A percentile compares a stretch with the other conserved stretches of the same genome.
These are phyloP conservation scores for Tarenaya hassleriana DNA, from an alignment of 345 rosid species.

Conservation along the genomic window DNA sequence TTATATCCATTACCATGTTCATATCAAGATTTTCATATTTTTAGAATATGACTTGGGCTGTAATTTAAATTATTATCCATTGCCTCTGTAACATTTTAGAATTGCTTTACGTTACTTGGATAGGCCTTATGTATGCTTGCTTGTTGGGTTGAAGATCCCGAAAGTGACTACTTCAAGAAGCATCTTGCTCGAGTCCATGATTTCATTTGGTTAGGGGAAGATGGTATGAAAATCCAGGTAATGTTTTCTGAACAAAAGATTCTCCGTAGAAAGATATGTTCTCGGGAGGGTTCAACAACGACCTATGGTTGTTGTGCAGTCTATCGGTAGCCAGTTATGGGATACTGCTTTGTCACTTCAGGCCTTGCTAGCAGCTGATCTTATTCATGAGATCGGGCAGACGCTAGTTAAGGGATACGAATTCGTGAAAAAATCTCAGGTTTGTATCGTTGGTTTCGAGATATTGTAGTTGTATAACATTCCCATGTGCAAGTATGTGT, in stretches of 20 bases:
- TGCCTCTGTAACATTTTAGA: too few species aligned
- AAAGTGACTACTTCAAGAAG: conserved; percentile 55
- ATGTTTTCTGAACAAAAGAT: too few species aligned
- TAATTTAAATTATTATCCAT: background rate
- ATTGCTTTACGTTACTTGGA: background rate
- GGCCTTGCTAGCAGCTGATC: conserved; percentile 51
- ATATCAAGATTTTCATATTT: too few species aligned
- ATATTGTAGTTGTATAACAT: background rate
- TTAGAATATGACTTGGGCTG: too few species aligned
- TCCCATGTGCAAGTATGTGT: too few species aligned
- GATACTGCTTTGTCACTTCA: conserved; percentile 61
- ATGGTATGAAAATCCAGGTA: conserved; percentile 87
- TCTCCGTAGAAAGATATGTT: too few species aligned
- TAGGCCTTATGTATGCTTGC: conserved; percentile 49
- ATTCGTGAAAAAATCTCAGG: conserved; percentile 57
- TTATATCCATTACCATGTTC: too few species aligned
- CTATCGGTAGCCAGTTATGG: conserved; percentile 49
- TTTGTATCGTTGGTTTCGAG: conserved; percentile 10
- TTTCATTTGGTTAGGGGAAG: conserved; percentile 73
- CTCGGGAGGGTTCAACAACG: too few species aligned
- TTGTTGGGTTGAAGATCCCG: conserved; percentile 75
- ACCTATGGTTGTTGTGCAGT: background rate
- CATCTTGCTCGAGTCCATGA: conserved; percentile 61
- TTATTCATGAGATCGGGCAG: conserved; percentile 44
- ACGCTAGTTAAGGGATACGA: conserved; percentile 46